Evolutionary conservation across 768 basidiomycete genomes (phyloP).

Genomic region (Clathrus columnatus): DNA sequence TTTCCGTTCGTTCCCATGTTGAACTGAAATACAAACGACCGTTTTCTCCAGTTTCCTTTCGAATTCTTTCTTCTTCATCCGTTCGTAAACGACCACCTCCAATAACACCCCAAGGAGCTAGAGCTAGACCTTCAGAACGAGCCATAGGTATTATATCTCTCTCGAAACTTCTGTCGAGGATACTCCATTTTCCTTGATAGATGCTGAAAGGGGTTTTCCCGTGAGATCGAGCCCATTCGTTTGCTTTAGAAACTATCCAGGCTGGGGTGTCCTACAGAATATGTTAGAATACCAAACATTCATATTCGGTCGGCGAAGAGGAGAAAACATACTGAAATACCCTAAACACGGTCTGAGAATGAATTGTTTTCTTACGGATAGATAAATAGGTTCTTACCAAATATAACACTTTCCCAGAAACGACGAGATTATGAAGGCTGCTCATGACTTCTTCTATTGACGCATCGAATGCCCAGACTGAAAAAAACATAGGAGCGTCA

Average conservation of each 20-base stretch:
- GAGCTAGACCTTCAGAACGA: constrained; percentile 37
- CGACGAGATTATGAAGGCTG: constrained; percentile 41
- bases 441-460: constrained; percentile 51
- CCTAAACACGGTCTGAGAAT: no score
- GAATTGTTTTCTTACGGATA: constrained; percentile 23
- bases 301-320: no score
- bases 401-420: constrained; percentile 42
- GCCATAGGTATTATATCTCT: no score
- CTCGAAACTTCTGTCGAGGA: no score
- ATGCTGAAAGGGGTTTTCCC: constrained; percentile 43
- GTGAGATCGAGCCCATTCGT: constrained; percentile 41
- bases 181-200: no score
- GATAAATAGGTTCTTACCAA: constrained; percentile 27
- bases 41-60: constrained; percentile 24
- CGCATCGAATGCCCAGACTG: constrained; percentile 47
- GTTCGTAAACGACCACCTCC: constrained; percentile 27
- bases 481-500: no score
- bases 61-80: constrained; percentile 24
- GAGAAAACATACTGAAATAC: no score
- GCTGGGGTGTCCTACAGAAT: constrained; percentile 31
- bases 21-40: constrained; percentile 21
- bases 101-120: constrained; percentile 32
- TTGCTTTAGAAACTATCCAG: constrained; percentile 40
- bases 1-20: background rate
- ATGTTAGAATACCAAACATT: no score